Base-by-base conservation (phyloP, 352 stramenopile species). In the Lagenidium giganteum region DNA sequence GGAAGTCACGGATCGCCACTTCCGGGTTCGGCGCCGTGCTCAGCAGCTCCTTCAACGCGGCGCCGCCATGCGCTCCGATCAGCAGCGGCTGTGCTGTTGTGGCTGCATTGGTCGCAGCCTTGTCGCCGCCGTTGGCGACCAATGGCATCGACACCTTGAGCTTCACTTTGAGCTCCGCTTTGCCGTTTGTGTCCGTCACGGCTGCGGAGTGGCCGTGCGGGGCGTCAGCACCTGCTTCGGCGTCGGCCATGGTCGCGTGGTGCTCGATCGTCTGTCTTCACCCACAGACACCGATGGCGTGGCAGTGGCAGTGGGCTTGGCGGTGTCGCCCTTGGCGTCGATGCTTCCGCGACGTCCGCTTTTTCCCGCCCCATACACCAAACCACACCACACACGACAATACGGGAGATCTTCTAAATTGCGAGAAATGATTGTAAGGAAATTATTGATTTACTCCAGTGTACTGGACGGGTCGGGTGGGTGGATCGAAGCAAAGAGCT, bases 1-100 rank as follows among this genome's bases (percentile, higher is more conserved):
- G 82, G 61, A 92, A 94, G 31, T 80, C 70, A 24, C 67, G 70
- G 44, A 94, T 94, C 20, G 79, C 82, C 40, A 83, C 70, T 49
- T 92, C 79, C 3, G 84, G 83, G 41, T 94, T 87, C 23, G 82
- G 75, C 22, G 82, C 82, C 6, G 79, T 94, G 34, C 74, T 87
- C 28, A 94, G 61, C 24, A 94, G 54, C 32, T 89, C 82, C 46
- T 92, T 89, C 16, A 94, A 62, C 34, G 74, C 71, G n/a, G 62
- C 70, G 38, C 76, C 82, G 25, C 82, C 82, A 22, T 67, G 70
- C 7, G 76, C 78, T 22, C 82, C 82, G 17, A 93, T 82, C 25
- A 83, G 64, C 39, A 83, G 54, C 47, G 73, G 67, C 53, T 75
- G 67, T 18, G 59, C 32, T 41, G 42, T 73, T 42, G 26, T 35